Conservation (phyloP, 331 rosid genomes). For the Arachis monticola region DNA sequence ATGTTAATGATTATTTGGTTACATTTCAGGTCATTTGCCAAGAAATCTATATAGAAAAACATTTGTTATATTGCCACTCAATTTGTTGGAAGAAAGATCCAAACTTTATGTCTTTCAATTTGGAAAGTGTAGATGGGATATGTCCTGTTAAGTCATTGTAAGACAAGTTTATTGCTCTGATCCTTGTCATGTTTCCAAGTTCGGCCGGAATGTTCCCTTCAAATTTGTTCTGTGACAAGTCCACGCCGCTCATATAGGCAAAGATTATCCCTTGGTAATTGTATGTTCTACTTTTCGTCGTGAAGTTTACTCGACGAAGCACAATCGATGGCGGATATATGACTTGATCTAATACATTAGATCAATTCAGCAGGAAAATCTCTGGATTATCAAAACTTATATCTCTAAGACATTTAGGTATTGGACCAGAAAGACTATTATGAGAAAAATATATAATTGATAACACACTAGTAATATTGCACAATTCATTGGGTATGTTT, state of each 20-base stretch:
- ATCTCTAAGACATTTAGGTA: not conserved
- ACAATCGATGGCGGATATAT: not conserved
- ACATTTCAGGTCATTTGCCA: too few species aligned
- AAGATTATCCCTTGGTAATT: not conserved
- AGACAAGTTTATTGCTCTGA: not conserved
- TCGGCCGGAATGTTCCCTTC: not conserved
- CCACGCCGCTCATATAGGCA: not conserved
- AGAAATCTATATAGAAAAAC: too few species aligned
- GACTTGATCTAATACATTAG: too few species aligned
- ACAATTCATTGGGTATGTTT: too few species aligned
- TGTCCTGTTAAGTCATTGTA: not conserved
- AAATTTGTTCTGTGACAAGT: conserved; percentile 5
- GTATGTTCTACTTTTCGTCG: not conserved
- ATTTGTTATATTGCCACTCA: not conserved
- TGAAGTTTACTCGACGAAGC: not conserved
- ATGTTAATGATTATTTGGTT: too few species aligned
- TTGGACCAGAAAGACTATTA: conserved; percentile 14
- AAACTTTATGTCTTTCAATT: not conserved
- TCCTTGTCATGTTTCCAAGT: not conserved
- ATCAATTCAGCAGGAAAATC: too few species aligned
- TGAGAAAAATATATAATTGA: not conserved
- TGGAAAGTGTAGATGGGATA: conserved; percentile 2
- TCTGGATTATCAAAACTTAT: not conserved
- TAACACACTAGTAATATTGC: not conserved
- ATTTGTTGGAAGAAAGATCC: conserved; percentile 24